These are phyloP conservation scores for Nicotiana obtusifolia DNA, from an alignment of 257 asterid species.

Conservation along the genomic window DNA sequence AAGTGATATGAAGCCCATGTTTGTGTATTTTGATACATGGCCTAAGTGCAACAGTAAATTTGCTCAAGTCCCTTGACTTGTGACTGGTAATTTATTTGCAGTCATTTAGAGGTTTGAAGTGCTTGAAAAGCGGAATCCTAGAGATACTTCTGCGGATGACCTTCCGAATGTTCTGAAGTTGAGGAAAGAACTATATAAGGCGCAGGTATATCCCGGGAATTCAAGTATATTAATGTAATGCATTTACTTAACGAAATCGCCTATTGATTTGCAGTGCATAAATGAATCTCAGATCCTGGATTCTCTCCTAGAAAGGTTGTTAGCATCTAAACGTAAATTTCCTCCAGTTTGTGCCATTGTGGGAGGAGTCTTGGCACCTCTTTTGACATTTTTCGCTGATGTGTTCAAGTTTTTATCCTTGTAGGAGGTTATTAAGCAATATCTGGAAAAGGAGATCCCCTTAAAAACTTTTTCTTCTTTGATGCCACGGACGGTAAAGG, in stretches of 20 bases:
- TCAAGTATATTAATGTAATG: neutral
- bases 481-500: slow-evolving; percentile 92
- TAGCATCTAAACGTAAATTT: slow-evolving; percentile 60
- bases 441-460: slow-evolving; percentile 94
- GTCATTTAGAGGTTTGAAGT: slow-evolving; percentile 88
- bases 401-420: neutral
- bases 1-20: neutral
- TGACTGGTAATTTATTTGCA: slow-evolving; percentile 23
- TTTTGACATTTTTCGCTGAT: neutral
- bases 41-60: neutral
- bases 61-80: slow-evolving; percentile 4
- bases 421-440: slow-evolving; percentile 90
- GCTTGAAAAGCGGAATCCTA: slow-evolving; percentile 52
- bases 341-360: slow-evolving; percentile 91
- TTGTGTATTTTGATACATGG: neutral
- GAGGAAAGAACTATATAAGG: slow-evolving; percentile 70
- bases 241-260: neutral
- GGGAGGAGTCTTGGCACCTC: slow-evolving; percentile 50
- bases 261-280: slow-evolving; percentile 39
- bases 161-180: slow-evolving; percentile 52
- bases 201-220: slow-evolving; percentile 42
- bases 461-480: slow-evolving; percentile 81
- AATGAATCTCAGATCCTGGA: slow-evolving; percentile 72
- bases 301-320: slow-evolving; percentile 63
- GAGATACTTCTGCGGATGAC: slow-evolving; percentile 63